These are phyloP conservation scores for Hypoxylon sp. DNA, from an alignment of 2,329 filamentous ascomycete genomes.

Conservation along the genomic window DNA sequence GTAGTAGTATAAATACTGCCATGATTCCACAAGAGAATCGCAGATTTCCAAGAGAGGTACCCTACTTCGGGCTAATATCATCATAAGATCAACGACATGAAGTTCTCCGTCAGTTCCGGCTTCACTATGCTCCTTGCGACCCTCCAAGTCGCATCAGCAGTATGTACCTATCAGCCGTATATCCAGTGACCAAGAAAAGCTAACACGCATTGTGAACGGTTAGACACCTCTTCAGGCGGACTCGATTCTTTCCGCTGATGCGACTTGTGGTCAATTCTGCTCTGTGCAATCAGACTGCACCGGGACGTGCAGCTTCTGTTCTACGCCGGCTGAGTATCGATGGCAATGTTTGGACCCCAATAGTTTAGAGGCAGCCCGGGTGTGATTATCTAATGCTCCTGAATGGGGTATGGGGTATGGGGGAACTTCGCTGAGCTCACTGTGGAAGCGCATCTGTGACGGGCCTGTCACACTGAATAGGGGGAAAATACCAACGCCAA, in stretches of 20 bases:
- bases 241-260: not conserved
- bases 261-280: conserved; percentile 21
- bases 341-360: conserved; percentile 23
- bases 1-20: not conserved
- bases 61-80: not conserved
- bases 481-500: not conserved
- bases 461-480: not conserved
- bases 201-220: not conserved
- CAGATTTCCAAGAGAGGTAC: not conserved
- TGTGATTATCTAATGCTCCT: not conserved
- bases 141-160: conserved; percentile 10
- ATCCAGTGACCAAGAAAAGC: not conserved
- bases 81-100: conserved; percentile 7
- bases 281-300: conserved; percentile 17
- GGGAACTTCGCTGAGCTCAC: not conserved
- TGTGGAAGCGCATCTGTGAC: not conserved
- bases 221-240: conserved; percentile 18
- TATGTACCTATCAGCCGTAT: not conserved
- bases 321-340: conserved; percentile 29
- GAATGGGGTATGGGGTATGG: not conserved
- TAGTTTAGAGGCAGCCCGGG: not conserved
- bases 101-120: conserved; percentile 3
- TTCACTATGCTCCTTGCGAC: not conserved
- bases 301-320: conserved; percentile 32
- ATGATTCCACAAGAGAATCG: not conserved